A percentile compares a stretch with the other conserved stretches of the same genome.
Conservation (phyloP, 331 rosid species). For the Acacia pycnantha region DNA sequence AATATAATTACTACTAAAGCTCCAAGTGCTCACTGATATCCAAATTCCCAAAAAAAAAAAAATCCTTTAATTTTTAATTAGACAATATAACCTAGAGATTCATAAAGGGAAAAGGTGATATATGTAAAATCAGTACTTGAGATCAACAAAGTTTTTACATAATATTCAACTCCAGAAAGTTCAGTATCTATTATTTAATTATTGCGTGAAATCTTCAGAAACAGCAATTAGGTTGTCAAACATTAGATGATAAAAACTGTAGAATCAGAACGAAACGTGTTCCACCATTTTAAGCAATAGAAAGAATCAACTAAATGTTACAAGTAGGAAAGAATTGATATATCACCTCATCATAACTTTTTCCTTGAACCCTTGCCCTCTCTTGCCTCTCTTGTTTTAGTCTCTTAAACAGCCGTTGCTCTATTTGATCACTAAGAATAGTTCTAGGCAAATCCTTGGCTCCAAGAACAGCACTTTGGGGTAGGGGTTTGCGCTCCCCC, state of each 20-base stretch:
- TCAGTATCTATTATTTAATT: not conserved
- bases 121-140: not conserved
- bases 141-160: not conserved
- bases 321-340: not conserved
- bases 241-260: not conserved
- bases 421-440: slow-evolving; percentile 89
- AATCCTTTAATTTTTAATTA: not conserved
- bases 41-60: not conserved
- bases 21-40: not conserved
- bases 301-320: not conserved
- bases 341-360: slow-evolving; percentile 86
- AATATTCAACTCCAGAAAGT: not conserved
- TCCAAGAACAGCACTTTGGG: slow-evolving; percentile 97
- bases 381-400: slow-evolving; percentile 78
- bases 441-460: slow-evolving; percentile 97
- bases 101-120: not conserved
- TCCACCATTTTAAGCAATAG: not conserved
- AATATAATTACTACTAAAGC: not conserved
- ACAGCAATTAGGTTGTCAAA: not conserved
- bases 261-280: not conserved
- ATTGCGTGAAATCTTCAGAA: not conserved
- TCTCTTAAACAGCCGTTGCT: slow-evolving; percentile 64
- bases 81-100: not conserved
- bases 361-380: slow-evolving; percentile 84
- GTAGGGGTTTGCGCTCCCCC: slow-evolving; percentile 96